These are phyloP conservation scores for Alternaria alternata DNA, from an alignment of 2,329 filamentous ascomycete species.

Conservation along the genomic window DNA sequence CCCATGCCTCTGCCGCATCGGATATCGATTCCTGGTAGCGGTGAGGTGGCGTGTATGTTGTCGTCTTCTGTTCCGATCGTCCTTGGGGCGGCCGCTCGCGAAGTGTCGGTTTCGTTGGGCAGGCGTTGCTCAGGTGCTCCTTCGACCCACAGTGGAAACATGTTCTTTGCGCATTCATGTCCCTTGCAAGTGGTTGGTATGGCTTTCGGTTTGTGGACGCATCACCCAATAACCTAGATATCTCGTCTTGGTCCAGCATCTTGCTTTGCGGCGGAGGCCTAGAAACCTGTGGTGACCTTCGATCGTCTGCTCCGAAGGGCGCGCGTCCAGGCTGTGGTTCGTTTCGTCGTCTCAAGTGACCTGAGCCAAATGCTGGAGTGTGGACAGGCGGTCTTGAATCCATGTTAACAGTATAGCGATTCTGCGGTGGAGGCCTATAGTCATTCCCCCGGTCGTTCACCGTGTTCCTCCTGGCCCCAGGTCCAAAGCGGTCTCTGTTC, in stretches of 20 bases:
- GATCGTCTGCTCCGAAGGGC: conserved; percentile 5
- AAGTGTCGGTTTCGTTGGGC: conserved; percentile 37
- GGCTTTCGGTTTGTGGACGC: conserved; percentile 19
- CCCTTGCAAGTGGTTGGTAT: conserved; percentile 36
- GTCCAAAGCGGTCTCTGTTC: conserved; percentile 27
- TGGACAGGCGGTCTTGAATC: conserved; percentile 37
- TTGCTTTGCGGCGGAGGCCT: conserved; percentile 24
- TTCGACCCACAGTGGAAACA: conserved; percentile 43
- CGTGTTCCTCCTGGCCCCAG: conserved; percentile 10
- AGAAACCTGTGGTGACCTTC: conserved; percentile 2
- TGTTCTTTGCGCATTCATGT: conserved; percentile 31
- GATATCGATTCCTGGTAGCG: conserved; percentile 28
- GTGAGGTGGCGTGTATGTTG: conserved; percentile 21
- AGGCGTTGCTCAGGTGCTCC: conserved; percentile 35
- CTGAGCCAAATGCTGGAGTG: conserved; percentile 36
- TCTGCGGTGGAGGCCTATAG: conserved; percentile 18
- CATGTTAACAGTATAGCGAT: conserved; percentile 44
- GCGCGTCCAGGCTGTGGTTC: conserved; percentile 22
- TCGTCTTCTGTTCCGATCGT: conserved; percentile 9
- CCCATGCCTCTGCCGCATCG: conserved; percentile 41
- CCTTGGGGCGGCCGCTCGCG: conserved; percentile 23
- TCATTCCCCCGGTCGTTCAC: conserved; percentile 8
- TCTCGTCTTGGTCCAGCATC: conserved; percentile 40
- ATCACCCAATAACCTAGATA: conserved; percentile 36
- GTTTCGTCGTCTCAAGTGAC: conserved; percentile 39